phyloP scores from a whole-genome alignment of 768 basidiomycete species.

The Tephrocybe sp. region DNA sequence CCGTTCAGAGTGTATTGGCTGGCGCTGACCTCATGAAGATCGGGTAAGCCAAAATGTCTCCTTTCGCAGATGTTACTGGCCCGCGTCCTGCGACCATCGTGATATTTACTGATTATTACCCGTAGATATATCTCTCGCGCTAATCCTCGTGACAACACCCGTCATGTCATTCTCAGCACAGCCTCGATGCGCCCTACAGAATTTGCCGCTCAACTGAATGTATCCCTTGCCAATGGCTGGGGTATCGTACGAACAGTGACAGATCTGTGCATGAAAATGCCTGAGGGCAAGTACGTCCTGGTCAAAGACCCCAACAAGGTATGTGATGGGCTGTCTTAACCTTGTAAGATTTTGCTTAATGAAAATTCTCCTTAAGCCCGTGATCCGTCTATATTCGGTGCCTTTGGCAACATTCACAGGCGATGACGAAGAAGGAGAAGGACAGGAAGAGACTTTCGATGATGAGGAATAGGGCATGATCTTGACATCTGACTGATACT shows the following conservation, averaged over 20 bases:
- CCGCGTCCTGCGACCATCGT: neutral
- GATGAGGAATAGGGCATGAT: slow-evolving; percentile 36
- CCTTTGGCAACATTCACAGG: slow-evolving; percentile 82
- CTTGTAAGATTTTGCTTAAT: neutral
- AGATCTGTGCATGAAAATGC: slow-evolving; percentile 93
- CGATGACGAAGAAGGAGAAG: slow-evolving; percentile 61
- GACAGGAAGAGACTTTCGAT: slow-evolving; percentile 30
- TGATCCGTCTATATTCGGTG: slow-evolving; percentile 92
- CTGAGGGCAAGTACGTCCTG: slow-evolving; percentile 96
- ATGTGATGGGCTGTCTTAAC: slow-evolving; percentile 22
- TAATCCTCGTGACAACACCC: slow-evolving; percentile 90
- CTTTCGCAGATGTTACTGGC: no score
- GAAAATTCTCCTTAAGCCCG: slow-evolving; percentile 55
- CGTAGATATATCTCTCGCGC: slow-evolving; percentile 92
- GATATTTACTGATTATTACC: slow-evolving; percentile 5
- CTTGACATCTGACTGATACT: slow-evolving; percentile 21
- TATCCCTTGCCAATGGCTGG: slow-evolving; percentile 95
- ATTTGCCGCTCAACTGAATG: slow-evolving; percentile 92
- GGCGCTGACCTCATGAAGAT: slow-evolving; percentile 97
- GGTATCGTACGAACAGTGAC: slow-evolving; percentile 95
- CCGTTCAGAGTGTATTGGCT: slow-evolving; percentile 90
- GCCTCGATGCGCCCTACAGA: slow-evolving; percentile 93
- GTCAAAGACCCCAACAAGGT: slow-evolving; percentile 99
- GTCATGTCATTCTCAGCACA: slow-evolving; percentile 93
- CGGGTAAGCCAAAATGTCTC: slow-evolving; percentile 76